A percentile compares a stretch with the other conserved stretches of the same genome.
These are phyloP conservation scores for Candida smagusa DNA, from an alignment of 1,139 yeast genomes.

Conservation along the genomic window DNA sequence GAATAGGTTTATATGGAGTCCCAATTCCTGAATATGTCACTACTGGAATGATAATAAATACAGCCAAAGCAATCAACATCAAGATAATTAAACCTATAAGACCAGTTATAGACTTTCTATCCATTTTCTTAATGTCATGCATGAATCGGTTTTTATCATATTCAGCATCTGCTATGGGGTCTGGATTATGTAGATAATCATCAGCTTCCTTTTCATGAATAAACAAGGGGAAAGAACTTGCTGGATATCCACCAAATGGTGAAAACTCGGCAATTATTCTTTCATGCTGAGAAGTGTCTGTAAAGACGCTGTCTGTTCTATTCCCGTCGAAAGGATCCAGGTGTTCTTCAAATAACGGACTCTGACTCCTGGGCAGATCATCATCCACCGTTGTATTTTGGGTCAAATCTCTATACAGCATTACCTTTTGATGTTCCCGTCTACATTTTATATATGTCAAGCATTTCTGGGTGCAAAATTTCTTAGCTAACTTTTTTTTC, in stretches of 20 bases:
- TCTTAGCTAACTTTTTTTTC: conserved; percentile 2
- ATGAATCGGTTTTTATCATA: conserved; percentile 25
- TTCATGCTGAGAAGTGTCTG: not conserved
- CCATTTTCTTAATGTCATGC: conserved; percentile 23
- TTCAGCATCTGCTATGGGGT: conserved; percentile 25
- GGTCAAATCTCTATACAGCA: conserved; percentile 5
- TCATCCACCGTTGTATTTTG: not conserved
- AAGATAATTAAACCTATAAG: conserved; percentile 18
- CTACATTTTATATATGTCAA: conserved; percentile 5
- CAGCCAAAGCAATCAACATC: conserved; percentile 14
- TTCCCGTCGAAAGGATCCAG: not conserved
- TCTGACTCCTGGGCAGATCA: not conserved
- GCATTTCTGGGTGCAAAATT: conserved; percentile 4
- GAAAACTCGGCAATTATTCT: conserved; percentile 11
- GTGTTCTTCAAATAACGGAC: not conserved
- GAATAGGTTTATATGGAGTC: conserved; percentile 11
- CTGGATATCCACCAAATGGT: conserved; percentile 31
- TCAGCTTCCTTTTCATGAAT: conserved; percentile 26
- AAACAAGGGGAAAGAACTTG: conserved; percentile 23
- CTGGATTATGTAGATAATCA: conserved; percentile 28
- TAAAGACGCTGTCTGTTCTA: not conserved
- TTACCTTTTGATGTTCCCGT: not conserved
- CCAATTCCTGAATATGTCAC: conserved; percentile 22
- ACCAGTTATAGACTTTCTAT: conserved; percentile 19
- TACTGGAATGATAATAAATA: conserved; percentile 23